phyloP scores from a whole-genome alignment of 2,329 filamentous ascomycete genomes.

The Cercospora beticola region DNA sequence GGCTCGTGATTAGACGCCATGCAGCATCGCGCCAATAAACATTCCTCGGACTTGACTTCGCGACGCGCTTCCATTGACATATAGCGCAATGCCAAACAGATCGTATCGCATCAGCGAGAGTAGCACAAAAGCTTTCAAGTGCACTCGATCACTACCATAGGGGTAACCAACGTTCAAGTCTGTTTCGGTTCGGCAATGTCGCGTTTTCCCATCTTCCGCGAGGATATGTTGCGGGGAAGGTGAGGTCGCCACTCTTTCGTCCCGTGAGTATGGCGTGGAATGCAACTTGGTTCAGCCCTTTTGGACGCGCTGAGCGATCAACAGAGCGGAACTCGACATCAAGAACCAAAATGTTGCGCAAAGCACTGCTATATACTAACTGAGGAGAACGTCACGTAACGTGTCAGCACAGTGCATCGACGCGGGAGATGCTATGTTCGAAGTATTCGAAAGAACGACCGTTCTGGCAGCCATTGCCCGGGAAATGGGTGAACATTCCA shows the following conservation, averaged over 20 bases:
- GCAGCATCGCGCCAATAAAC: not conserved
- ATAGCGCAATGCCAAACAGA: no score
- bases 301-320: no score
- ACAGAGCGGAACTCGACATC: not conserved
- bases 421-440: not conserved
- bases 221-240: not conserved
- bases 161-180: not conserved
- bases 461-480: not conserved
- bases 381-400: no score
- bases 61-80: no score
- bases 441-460: not conserved
- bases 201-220: not conserved
- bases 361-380: no score
- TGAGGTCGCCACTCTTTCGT: not conserved
- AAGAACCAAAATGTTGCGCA: no score
- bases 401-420: not conserved
- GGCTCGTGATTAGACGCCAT: conserved; percentile 1
- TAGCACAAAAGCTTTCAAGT: no score
- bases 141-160: no score
- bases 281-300: not conserved
- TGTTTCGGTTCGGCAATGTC: not conserved
- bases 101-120: no score
- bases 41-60: not conserved
- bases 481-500: not conserved
- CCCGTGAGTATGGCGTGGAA: not conserved